phyloP scores from a whole-genome alignment of 768 basidiomycete species.

The Panus rudis region DNA sequence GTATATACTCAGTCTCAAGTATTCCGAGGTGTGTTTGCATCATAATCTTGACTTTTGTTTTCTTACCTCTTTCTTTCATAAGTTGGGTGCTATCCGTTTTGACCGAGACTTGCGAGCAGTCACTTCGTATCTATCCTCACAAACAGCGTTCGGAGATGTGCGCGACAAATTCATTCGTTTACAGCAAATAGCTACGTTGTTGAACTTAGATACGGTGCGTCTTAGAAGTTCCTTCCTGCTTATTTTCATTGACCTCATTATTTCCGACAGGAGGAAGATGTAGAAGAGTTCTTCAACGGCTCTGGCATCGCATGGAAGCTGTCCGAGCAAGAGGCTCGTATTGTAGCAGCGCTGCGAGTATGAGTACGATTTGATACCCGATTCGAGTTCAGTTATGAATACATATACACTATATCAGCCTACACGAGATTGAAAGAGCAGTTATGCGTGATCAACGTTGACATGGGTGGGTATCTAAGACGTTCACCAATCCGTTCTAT shows the following conservation, averaged over 20 bases:
- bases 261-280: slow-evolving; percentile 73
- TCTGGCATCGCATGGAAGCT: slow-evolving; percentile 90
- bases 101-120: slow-evolving; percentile 88
- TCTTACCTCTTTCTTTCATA: slow-evolving; percentile 5
- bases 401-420: not conserved
- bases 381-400: not conserved
- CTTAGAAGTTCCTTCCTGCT: not conserved
- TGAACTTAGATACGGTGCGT: slow-evolving; percentile 80
- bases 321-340: slow-evolving; percentile 67
- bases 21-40: slow-evolving; percentile 66
- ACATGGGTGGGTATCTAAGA: no score
- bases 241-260: slow-evolving; percentile 5
- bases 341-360: slow-evolving; percentile 53
- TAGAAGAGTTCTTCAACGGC: slow-evolving; percentile 90
- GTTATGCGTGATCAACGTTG: no score
- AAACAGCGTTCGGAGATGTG: slow-evolving; percentile 84
- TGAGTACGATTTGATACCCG: slow-evolving; percentile 7
- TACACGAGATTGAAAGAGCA: no score
- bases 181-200: slow-evolving; percentile 87
- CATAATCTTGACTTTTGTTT: not conserved
- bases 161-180: slow-evolving; percentile 88
- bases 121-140: slow-evolving; percentile 75
- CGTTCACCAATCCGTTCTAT: no score
- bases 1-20: slow-evolving; percentile 68
- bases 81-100: slow-evolving; percentile 95